A percentile compares a stretch with the other conserved stretches of the same genome.
These are phyloP conservation scores for Tulasnella sp. DNA, from an alignment of 768 basidiomycete genomes.

Conservation along the genomic window DNA sequence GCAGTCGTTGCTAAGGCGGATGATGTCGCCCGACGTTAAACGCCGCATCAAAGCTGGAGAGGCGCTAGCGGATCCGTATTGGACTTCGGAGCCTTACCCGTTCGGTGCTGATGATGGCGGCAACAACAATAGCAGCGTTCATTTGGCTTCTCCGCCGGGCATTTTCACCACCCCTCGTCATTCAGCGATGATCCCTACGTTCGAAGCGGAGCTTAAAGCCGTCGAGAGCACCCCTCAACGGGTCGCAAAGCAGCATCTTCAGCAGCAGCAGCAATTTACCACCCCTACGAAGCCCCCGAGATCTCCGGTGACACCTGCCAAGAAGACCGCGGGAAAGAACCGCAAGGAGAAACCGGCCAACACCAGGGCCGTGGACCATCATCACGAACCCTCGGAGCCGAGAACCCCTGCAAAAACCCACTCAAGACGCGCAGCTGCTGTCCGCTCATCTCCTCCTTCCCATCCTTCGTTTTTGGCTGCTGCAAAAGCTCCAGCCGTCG, in stretches of 20 bases:
- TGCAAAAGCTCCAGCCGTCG: conserved; percentile 32
- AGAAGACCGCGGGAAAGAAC: no score
- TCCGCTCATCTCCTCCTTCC: conserved; percentile 16
- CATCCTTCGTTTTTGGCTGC: conserved; percentile 4
- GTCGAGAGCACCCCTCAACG: conserved; percentile 33
- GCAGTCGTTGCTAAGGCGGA: conserved; percentile 66
- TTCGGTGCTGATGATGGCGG: conserved; percentile 30
- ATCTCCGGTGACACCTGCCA: not conserved
- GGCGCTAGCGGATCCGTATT: conserved; percentile 64
- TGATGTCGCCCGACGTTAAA: conserved; percentile 81
- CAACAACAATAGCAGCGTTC: conserved; percentile 38
- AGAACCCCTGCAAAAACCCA: conserved; percentile 31
- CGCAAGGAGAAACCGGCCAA: not conserved
- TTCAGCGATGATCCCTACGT: not conserved
- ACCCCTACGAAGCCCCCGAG: not conserved
- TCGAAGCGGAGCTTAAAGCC: not conserved
- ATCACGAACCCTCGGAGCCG: not conserved
- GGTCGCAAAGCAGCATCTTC: not conserved
- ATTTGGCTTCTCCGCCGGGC: conserved; percentile 39
- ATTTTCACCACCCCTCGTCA: not conserved
- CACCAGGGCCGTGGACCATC: not conserved
- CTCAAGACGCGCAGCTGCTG: conserved; percentile 13
- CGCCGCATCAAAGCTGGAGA: conserved; percentile 65
- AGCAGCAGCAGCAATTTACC: not conserved
- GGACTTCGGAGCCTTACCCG: conserved; percentile 38